Percentiles rank a stretch among this genome's conserved stretches.
Conservation (phyloP, 2,329 filamentous ascomycete genomes). For the Podosphaera leucotricha region DNA sequence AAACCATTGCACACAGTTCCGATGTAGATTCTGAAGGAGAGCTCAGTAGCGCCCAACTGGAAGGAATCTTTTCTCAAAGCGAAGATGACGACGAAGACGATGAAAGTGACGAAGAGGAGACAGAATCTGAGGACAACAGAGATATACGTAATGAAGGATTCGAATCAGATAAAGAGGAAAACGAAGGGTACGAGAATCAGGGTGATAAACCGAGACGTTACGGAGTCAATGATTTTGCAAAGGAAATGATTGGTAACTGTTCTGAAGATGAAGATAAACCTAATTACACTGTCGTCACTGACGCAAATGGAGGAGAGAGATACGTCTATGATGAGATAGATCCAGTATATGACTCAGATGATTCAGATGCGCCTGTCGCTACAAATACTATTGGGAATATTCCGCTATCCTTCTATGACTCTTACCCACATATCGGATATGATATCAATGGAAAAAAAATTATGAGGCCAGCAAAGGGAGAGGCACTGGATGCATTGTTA, state of each 20-base stretch:
- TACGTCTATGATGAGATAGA: constrained; percentile 91
- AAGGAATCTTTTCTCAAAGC: constrained; percentile 31
- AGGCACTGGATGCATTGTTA: constrained; percentile 76
- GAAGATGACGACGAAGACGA: constrained; percentile 32
- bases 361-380: constrained; percentile 57
- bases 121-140: constrained; percentile 23
- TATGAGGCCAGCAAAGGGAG: constrained; percentile 79
- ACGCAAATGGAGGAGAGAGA: constrained; percentile 74
- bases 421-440: constrained; percentile 95
- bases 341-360: constrained; percentile 87
- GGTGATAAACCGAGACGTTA: constrained; percentile 19
- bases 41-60: constrained; percentile 28
- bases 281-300: constrained; percentile 37
- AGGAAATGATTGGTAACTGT: constrained; percentile 8
- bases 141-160: constrained; percentile 24
- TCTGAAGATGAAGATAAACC: constrained; percentile 17
- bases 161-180: constrained; percentile 17
- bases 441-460: constrained; percentile 98
- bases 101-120: constrained; percentile 18
- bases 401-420: constrained; percentile 82
- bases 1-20: constrained; percentile 24
- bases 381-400: constrained; percentile 92
- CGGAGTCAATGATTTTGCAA: constrained; percentile 16
- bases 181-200: constrained; percentile 15
- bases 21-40: constrained; percentile 36